These are phyloP conservation scores for Phaeosphaeriaceae sp. DNA, from an alignment of 2,329 filamentous ascomycete genomes.

Conservation along the genomic window DNA sequence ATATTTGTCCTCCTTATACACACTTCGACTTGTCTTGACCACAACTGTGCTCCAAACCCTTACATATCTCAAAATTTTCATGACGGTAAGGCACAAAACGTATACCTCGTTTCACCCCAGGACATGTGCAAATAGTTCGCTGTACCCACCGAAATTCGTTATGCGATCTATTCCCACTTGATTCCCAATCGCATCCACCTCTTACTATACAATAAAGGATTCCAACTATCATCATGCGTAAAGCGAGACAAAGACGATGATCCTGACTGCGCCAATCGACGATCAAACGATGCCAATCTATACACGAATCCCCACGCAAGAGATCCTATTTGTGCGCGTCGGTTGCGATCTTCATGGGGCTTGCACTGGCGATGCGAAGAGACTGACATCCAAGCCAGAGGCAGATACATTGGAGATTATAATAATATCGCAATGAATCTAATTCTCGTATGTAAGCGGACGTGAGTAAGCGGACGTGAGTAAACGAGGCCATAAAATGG, in stretches of 20 bases:
- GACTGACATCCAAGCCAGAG: background rate
- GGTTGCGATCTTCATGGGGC: constrained; percentile 18
- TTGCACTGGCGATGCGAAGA: constrained; percentile 20
- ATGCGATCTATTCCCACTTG: constrained; percentile 13
- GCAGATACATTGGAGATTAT: background rate
- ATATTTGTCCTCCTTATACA: too few species aligned
- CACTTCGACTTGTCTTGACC: too few species aligned
- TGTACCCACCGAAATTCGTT: constrained; percentile 13
- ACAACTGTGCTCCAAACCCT: too few species aligned
- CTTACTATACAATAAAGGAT: background rate
- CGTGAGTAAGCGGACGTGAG: background rate
- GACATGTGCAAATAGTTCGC: constrained; percentile 10
- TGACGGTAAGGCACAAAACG: background rate
- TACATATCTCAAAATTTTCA: background rate
- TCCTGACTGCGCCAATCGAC: constrained; percentile 3
- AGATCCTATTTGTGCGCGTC: constrained; percentile 9
- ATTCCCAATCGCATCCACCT: constrained; percentile 14
- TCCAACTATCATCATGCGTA: constrained; percentile 7
- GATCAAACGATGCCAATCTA: background rate
- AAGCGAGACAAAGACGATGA: constrained; percentile 6
- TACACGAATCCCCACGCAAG: background rate
- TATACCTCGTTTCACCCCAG: constrained; percentile 11
- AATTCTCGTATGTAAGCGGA: background rate
- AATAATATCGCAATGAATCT: background rate
- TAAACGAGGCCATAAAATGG: background rate